Evolutionary conservation across 108 stramenopile species (phyloP), one percentile per base, ranked within the genome.

Genomic region (Schizochytrium sp.): DNA sequence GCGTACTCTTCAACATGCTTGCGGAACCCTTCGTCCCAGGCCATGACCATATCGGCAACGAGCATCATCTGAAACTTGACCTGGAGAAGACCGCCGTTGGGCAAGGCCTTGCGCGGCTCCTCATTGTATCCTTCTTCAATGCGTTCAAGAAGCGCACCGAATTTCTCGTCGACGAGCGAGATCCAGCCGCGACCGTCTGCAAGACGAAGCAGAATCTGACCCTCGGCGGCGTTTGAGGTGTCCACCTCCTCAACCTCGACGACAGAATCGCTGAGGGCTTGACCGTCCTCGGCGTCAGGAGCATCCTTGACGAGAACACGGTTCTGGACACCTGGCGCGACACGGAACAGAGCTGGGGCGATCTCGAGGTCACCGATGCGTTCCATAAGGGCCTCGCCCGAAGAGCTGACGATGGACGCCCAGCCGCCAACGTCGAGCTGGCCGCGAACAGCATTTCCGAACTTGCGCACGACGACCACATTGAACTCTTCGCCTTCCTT

Each of bases 1-100:
- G 94, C 94, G 94, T 96, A 98, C 58, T 95, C 93, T 63, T 93
- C 91, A 25, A 96, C 95, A 88, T 93, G 95, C 25, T 92, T 91
- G 21, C 60, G 72, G 88, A 97, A 97, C 5, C 71, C 93, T 10
- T 91, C 91, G 88, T 97, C 97, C 44, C 89, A 87, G 72, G 95
- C 93, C 5, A 97, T 87, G n/a, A 91, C 89, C 88, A 92, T 91
- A 90, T 97, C 97, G 59, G 94, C 89, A 0, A 95, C 89, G 55
- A 97, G 87, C 90, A 96, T 97, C 95, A 95, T 96, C 76, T 83
- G 76, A 3, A 45, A 83, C 51, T 47, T 83, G 45, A 83, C 76
- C 41, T 69, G 63, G 41, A 69, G 63, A 6, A 69, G 25, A 41
- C 63, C 63, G 41, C 63, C 63, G 63, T 69, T 69, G 41, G 63